These are phyloP conservation scores for Dactylella cylindrospora DNA, from an alignment of 2,329 filamentous ascomycete genomes.

Conservation along the genomic window DNA sequence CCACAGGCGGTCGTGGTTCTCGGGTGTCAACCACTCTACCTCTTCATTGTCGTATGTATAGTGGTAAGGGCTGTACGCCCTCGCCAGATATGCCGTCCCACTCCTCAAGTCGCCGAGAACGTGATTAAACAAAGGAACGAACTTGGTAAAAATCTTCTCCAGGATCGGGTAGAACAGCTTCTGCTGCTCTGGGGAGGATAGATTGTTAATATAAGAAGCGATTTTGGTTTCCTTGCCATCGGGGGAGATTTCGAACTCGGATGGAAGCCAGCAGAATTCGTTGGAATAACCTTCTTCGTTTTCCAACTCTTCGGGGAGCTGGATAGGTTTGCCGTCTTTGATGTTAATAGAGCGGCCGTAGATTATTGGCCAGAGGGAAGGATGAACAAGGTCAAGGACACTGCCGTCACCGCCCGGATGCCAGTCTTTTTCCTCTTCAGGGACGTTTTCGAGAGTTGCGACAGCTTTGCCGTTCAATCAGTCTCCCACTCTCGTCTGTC, in stretches of 20 bases:
- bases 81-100: not conserved
- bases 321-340: slow-evolving; percentile 21
- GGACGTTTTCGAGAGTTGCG: slow-evolving; percentile 57
- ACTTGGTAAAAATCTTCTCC: slow-evolving; percentile 33
- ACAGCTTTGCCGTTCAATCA: slow-evolving; percentile 50
- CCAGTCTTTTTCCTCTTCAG: slow-evolving; percentile 60
- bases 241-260: slow-evolving; percentile 19
- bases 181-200: slow-evolving; percentile 6
- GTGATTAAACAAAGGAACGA: slow-evolving; percentile 41
- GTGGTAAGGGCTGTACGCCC: not conserved
- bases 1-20: slow-evolving; percentile 8
- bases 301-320: slow-evolving; percentile 13
- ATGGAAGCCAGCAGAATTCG: slow-evolving; percentile 32
- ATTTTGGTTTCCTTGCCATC: slow-evolving; percentile 36
- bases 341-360: slow-evolving; percentile 53
- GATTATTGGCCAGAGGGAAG: slow-evolving; percentile 64
- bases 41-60: slow-evolving; percentile 7
- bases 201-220: slow-evolving; percentile 37
- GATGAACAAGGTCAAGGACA: slow-evolving; percentile 66
- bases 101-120: slow-evolving; percentile 17
- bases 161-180: slow-evolving; percentile 33
- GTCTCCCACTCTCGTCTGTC: not conserved
- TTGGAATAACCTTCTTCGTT: slow-evolving; percentile 23
- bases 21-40: slow-evolving; percentile 6
- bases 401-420: slow-evolving; percentile 61